These are phyloP conservation scores for Echeveria elegans DNA, from an alignment of 164 flowering plant species.

Conservation along the genomic window DNA sequence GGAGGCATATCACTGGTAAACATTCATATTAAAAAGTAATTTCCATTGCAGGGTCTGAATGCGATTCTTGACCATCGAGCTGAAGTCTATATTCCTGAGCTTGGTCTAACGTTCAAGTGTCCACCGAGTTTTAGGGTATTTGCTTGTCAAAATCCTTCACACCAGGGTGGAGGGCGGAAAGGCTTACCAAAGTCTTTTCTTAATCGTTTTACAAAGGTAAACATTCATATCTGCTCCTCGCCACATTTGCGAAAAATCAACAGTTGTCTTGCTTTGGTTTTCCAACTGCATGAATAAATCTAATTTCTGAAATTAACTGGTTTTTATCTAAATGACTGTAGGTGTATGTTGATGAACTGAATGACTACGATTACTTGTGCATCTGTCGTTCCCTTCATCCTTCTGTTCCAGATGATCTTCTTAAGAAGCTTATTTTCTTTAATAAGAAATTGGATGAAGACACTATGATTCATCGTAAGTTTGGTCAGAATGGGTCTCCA, in stretches of 20 bases:
- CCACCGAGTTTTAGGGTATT: conserved; percentile 83
- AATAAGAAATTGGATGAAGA: conserved; percentile 68
- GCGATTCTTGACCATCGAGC: conserved; percentile 95
- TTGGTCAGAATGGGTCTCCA: conserved; percentile 83
- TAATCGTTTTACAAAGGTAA: conserved; percentile 91
- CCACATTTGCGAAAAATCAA: too few species aligned
- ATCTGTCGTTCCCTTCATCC: conserved; percentile 72
- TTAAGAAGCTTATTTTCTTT: conserved; percentile 59
- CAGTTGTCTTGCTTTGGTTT: too few species aligned
- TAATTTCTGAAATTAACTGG: too few species aligned
- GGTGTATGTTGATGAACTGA: conserved; percentile 92
- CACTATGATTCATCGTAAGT: conserved; percentile 58
- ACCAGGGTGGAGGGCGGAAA: conserved; percentile 97
- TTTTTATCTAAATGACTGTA: conserved; percentile 33
- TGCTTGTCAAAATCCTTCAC: conserved; percentile 96
- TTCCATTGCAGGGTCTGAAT: conserved; percentile 68
- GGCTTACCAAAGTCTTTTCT: conserved; percentile 96
- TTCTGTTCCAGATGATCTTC: conserved; percentile 36
- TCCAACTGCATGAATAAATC: too few species aligned
- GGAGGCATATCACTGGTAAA: not conserved
- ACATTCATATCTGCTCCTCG: too few species aligned
- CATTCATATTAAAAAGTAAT: not conserved
- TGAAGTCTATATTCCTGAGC: conserved; percentile 92
- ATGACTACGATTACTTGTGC: conserved; percentile 65
- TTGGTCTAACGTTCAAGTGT: conserved; percentile 64